Evolutionary conservation across 2,329 filamentous ascomycete species (phyloP).

Genomic region (Aspergillus brunneoviolaceus): DNA sequence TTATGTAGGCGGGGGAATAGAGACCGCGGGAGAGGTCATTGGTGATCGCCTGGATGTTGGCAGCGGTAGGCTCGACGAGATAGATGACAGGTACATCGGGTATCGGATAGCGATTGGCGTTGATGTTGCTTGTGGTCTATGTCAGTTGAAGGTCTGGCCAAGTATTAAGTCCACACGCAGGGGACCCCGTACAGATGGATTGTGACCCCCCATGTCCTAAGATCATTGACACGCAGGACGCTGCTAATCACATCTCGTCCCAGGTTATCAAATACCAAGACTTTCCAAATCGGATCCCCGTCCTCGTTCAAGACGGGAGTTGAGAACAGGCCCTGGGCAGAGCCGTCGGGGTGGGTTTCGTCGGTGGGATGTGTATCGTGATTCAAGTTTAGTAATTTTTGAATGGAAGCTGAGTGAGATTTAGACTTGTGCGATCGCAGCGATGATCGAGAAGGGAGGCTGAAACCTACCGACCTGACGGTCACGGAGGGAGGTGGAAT

Average conservation of each 20-base stretch:
- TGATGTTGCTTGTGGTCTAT: conserved; percentile 61
- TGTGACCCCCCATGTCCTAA: conserved; percentile 90
- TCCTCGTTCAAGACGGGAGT: conserved; percentile 82
- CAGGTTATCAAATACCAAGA: conserved; percentile 88
- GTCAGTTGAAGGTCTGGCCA: conserved; percentile 16
- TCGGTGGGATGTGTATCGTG: conserved; percentile 58
- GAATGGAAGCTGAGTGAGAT: conserved; percentile 71
- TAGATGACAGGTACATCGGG: conserved; percentile 96
- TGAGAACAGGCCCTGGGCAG: conserved; percentile 62
- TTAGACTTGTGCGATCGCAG: conserved; percentile 3
- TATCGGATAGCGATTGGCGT: conserved; percentile 79
- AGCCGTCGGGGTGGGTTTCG: conserved; percentile 62
- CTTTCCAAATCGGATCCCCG: conserved; percentile 95
- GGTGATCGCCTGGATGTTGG: conserved; percentile 80
- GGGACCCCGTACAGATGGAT: conserved; percentile 73
- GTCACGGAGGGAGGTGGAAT: conserved; percentile 63
- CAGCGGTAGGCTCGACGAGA: conserved; percentile 81
- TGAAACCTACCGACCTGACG: conserved; percentile 65
- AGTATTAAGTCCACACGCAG: conserved; percentile 14
- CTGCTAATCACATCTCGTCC: conserved; percentile 96
- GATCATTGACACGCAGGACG: conserved; percentile 87
- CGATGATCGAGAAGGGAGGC: neutral
- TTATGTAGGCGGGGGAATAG: conserved; percentile 92
- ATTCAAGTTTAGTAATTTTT: conserved; percentile 95
- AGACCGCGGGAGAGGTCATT: conserved; percentile 81